phyloP scores from a whole-genome alignment of 108 stramenopile genomes.

The Nannochloropsis oceanica region DNA sequence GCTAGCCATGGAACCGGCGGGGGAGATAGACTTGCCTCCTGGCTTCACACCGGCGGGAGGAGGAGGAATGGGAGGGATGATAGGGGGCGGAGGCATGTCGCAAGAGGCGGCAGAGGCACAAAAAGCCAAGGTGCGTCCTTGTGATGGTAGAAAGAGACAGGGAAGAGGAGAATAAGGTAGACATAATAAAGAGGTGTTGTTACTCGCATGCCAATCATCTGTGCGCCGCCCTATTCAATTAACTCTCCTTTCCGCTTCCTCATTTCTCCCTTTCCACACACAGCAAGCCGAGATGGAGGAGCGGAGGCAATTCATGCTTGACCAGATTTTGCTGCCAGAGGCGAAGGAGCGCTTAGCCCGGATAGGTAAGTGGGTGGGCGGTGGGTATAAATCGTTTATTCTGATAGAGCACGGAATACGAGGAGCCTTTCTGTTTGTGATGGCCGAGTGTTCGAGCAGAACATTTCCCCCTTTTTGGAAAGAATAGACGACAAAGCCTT shows the following conservation, averaged over 20 bases:
- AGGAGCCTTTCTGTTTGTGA: too few species aligned
- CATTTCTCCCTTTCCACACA: neutral
- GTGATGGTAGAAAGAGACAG: too few species aligned
- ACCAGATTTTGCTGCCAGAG: slow-evolving; percentile 30
- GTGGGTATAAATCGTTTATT: too few species aligned
- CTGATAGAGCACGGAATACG: too few species aligned
- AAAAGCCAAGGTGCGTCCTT: neutral
- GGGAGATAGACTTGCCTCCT: neutral
- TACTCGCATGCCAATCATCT: too few species aligned
- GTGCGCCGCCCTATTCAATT: neutral
- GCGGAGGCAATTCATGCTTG: slow-evolving; percentile 20
- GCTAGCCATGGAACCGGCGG: neutral
- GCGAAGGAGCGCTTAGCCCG: slow-evolving; percentile 10
- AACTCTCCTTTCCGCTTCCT: neutral
- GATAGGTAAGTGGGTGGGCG: slow-evolving; percentile 9
- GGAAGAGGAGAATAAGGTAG: neutral
- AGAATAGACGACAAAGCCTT: too few species aligned
- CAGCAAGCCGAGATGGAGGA: slow-evolving; percentile 11
- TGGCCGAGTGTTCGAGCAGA: too few species aligned
- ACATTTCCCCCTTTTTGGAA: too few species aligned
- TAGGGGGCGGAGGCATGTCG: neutral
- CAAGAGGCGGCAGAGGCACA: neutral
- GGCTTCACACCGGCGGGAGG: neutral
- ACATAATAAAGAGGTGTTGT: neutral
- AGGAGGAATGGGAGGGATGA: neutral